Conservation (phyloP, 805 yeast species). For the Metschnikowia cerradonensis region DNA sequence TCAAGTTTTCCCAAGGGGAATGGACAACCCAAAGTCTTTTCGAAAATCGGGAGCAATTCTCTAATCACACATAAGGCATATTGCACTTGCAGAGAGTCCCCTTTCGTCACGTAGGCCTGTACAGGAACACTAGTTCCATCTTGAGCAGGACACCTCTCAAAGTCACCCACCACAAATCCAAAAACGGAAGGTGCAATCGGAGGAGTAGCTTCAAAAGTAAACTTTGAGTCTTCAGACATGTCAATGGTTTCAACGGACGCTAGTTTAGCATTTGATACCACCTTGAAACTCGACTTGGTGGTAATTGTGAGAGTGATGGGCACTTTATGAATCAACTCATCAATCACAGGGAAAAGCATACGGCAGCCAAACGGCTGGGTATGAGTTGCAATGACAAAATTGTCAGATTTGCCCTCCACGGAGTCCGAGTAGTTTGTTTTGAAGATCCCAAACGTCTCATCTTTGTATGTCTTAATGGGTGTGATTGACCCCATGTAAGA, state of each 20-base stretch:
- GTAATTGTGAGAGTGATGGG: slow-evolving; percentile 47
- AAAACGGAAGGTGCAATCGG: slow-evolving; percentile 60
- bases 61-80: slow-evolving; percentile 49
- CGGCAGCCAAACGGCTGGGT: slow-evolving; percentile 66
- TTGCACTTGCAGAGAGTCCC: slow-evolving; percentile 44
- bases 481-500: slow-evolving; percentile 51
- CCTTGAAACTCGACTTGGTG: slow-evolving; percentile 44
- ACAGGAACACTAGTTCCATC: slow-evolving; percentile 40
- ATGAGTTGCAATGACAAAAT: slow-evolving; percentile 62
- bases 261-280: slow-evolving; percentile 47
- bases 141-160: slow-evolving; percentile 33
- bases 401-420: slow-evolving; percentile 45
- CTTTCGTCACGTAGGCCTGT: slow-evolving; percentile 52
- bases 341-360: slow-evolving; percentile 63
- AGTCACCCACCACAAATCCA: slow-evolving; percentile 66
- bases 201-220: slow-evolving; percentile 51
- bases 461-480: slow-evolving; percentile 48
- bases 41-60: slow-evolving; percentile 46
- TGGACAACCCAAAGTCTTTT: slow-evolving; percentile 35
- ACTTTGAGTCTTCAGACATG: slow-evolving; percentile 25
- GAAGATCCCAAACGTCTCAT: slow-evolving; percentile 61
- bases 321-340: slow-evolving; percentile 56
- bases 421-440: slow-evolving; percentile 59
- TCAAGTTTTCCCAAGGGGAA: slow-evolving; percentile 67
- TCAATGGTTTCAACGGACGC: slow-evolving; percentile 14